These are phyloP conservation scores for Phytophthora cactorum DNA, from an alignment of 352 stramenopile genomes.

Conservation along the genomic window DNA sequence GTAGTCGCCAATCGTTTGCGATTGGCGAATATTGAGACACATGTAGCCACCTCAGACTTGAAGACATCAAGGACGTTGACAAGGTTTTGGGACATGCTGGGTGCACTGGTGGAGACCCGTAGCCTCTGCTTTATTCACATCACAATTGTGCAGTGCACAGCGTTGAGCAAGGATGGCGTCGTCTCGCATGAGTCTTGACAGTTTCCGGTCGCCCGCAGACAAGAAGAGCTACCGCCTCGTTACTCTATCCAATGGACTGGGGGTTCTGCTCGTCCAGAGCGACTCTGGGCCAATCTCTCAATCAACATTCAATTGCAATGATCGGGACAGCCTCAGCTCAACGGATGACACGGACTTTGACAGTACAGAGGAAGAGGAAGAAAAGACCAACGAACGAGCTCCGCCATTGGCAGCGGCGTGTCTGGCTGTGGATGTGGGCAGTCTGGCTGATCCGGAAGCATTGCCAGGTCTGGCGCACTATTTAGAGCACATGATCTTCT, in stretches of 20 bases:
- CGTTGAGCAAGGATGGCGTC: slow-evolving; percentile 10
- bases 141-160: background rate
- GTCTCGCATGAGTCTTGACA: slow-evolving; percentile 43
- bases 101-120: background rate
- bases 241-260: slow-evolving; percentile 67
- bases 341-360: slow-evolving; percentile 25
- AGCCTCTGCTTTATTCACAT: slow-evolving; percentile 1
- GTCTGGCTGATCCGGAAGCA: slow-evolving; percentile 59
- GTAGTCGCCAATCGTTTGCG: no score
- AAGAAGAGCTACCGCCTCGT: slow-evolving; percentile 78
- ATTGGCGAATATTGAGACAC: slow-evolving; percentile 15
- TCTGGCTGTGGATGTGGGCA: slow-evolving; percentile 64
- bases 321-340: slow-evolving; percentile 10
- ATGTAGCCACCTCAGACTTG: slow-evolving; percentile 23
- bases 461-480: slow-evolving; percentile 82
- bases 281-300: slow-evolving; percentile 6
- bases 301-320: background rate
- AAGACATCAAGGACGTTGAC: slow-evolving; percentile 18
- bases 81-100: slow-evolving; percentile 23
- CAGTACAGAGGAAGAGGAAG: slow-evolving; percentile 22
- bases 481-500: slow-evolving; percentile 95
- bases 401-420: slow-evolving; percentile 53
- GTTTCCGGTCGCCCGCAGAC: slow-evolving; percentile 63
- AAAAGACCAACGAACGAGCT: slow-evolving; percentile 11
- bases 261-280: slow-evolving; percentile 71